Evolutionary conservation across 2,329 filamentous ascomycete species (phyloP), one percentile per base, ranked within the genome.

Genomic region (Salinomyces thailandicus): DNA sequence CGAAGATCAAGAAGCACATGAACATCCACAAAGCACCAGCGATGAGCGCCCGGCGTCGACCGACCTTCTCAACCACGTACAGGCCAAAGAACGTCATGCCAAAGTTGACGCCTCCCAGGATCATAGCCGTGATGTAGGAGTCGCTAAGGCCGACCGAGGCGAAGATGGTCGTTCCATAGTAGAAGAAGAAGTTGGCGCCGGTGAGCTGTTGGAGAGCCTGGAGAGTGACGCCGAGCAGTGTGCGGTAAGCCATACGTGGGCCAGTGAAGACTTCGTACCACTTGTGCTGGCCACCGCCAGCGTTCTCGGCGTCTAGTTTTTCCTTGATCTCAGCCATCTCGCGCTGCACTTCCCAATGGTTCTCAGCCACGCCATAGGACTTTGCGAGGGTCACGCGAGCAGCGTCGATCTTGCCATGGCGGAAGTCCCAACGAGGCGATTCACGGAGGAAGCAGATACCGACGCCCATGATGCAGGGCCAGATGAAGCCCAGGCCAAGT

Each of bases 151-250:
- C 62, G 9, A 60, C 55, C 0, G 57, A 55, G 0, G 46, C 36
- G 51, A 69, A 69, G 35, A 68, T 63, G 0, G 62, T 63, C 1
- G 64, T 67, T 5, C 65, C 64, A 42, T 67, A 67, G 52, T 66
- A 41, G 57, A 80, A 79, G 62, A 76, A 78, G 59, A 75, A 80
- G 60, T 79, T 79, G 40, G 72, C 75, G 19, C 79, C 79, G 1
- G 77, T 81, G 2, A 83, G 63, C 52, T 83, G 79, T 56, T 82
- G 77, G 4, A 77, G 71, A 28, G 74, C 71, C 57, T 81, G 75
- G 2, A 83, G 67, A 3, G 64, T 53, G 22, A 81, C 70, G 26
- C 79, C 78, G 0, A 82, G 65, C 0, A 74, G 31, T 0, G 75
- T 78, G 17, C 79, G 70, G 55, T 81, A 76, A 5, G 72, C 47